Evolutionary conservation across 2,329 filamentous ascomycete species (phyloP), one percentile per base, ranked within the genome.

Genomic region (Sporothrix dimorphospora): DNA sequence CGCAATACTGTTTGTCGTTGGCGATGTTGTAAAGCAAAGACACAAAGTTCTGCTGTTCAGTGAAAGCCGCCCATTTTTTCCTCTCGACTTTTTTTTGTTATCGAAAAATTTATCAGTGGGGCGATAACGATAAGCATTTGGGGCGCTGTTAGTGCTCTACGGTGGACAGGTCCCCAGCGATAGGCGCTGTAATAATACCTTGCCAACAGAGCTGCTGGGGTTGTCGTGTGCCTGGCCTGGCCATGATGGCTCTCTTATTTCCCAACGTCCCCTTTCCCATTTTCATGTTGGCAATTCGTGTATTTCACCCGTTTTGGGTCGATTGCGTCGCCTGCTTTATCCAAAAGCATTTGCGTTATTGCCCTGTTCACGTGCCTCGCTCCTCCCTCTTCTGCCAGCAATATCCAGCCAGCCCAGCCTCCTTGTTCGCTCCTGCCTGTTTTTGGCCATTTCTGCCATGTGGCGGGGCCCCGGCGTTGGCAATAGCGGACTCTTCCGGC

Each of bases 101-200:
- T 59, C 63, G 40, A 19, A 9, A 8, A 53, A n/a, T 21, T 51
- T 55, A 63, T 53, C 49, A 1, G 34, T 34, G 45, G 66, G 38
- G 57, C 59, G 67, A 72, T 66, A 72, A 67, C 42, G 69, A 71
- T 71, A 71, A 69, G 61, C 51, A 38, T 21, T 61, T 40, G 16
- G 55, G 2, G 6, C n/a, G 24, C 3, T 57, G 4, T 21, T 49
- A 14, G 45, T 45, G 47, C 42, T 63, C 16, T 53, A 27, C 12
- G 24, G 24, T 57, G 30, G 14, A 19, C 53, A n/a, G 16, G 27
- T 57, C 53, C 27, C 53, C 0, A 21, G 30, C 30, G 16, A 40
- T 21, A 21, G 57, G 34, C 57, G 34, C 34, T 63, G 57, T 30
- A 30, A 55, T 27, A 12, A 6, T 3, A 3, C 30, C 30, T 34